These are phyloP conservation scores for Biscogniauxia sp. DNA, from an alignment of 2,329 filamentous ascomycete species.

Conservation along the genomic window DNA sequence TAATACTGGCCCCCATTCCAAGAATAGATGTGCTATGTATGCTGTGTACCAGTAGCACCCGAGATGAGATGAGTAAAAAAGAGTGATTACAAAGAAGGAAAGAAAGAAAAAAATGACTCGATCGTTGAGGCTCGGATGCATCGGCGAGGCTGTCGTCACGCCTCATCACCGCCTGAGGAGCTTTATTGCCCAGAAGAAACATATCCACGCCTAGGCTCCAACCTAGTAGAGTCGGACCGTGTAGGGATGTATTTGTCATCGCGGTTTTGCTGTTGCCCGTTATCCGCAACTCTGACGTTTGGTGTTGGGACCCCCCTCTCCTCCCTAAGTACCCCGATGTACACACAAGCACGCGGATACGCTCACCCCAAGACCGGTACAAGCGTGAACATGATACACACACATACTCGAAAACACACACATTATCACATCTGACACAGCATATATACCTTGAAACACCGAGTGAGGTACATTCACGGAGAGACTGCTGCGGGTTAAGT, in stretches of 20 bases:
- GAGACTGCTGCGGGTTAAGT: too few species aligned
- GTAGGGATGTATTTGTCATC: neutral
- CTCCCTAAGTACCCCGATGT: neutral
- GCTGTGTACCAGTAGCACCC: neutral
- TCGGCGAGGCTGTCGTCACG: neutral
- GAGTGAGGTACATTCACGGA: too few species aligned
- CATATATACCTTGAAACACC: too few species aligned
- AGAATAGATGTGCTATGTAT: neutral
- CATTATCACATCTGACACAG: too few species aligned
- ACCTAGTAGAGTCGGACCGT: neutral
- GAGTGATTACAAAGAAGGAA: neutral
- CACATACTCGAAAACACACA: neutral
- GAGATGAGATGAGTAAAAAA: neutral
- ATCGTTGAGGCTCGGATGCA: neutral
- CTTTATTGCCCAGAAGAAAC: neutral
- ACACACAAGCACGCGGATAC: neutral
- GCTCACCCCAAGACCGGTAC: neutral
- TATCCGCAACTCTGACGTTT: neutral
- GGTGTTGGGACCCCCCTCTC: neutral
- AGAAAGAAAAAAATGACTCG: neutral
- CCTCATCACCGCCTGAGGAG: neutral
- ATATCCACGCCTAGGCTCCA: neutral
- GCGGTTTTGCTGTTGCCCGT: neutral
- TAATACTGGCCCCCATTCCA: neutral
- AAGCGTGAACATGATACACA: neutral